These are phyloP conservation scores for Simmondsia chinensis DNA, from an alignment of 148 eudicot genomes.

Conservation along the genomic window DNA sequence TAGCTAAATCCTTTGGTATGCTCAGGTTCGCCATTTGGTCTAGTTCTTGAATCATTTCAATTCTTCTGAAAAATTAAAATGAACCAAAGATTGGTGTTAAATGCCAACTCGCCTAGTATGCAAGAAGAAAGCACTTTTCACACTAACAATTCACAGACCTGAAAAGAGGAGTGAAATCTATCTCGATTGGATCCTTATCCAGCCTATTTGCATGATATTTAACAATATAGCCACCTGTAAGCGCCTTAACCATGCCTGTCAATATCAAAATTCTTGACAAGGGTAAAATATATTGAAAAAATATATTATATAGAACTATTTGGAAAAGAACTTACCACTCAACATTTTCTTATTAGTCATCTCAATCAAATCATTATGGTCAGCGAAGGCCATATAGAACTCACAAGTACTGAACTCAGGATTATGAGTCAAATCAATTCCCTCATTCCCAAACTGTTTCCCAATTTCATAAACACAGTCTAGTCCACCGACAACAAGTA, in stretches of 20 bases:
- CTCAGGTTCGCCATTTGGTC: conserved; percentile 72
- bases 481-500: conserved; percentile 89
- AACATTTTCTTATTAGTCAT: conserved; percentile 78
- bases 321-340: conserved; percentile 44
- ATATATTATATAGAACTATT: not conserved
- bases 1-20: conserved; percentile 75
- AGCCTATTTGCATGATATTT: conserved; percentile 85
- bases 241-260: conserved; percentile 88
- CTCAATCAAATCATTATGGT: conserved; percentile 88
- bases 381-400: conserved; percentile 97
- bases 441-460: conserved; percentile 93
- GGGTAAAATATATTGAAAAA: not conserved
- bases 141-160: conserved; percentile 33
- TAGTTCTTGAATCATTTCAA: conserved; percentile 84
- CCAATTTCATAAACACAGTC: conserved; percentile 96
- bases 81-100: not conserved
- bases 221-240: conserved; percentile 74
- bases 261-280: conserved; percentile 6
- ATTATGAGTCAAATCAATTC: conserved; percentile 93
- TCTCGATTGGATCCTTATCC: conserved; percentile 75
- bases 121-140: not conserved
- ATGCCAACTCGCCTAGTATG: not conserved
- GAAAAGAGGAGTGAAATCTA: conserved; percentile 97
- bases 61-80: conserved; percentile 39
- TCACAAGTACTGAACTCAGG: conserved; percentile 98